Conservation (phyloP, 83 land plant species). For the Picea engelmannii region DNA sequence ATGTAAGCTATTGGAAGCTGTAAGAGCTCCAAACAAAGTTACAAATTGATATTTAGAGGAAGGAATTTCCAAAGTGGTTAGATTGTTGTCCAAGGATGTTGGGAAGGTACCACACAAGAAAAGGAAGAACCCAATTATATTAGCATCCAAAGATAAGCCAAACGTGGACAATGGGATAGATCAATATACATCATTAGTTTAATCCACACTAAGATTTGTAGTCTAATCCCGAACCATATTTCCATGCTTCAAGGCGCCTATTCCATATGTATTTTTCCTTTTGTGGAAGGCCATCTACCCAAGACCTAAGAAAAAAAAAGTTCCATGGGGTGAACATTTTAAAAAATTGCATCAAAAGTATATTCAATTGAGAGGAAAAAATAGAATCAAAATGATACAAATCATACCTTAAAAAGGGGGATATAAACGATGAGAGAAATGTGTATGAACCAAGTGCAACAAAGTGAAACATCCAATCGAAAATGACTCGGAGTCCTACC, state of each 20-base stretch:
- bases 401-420: conserved; percentile 64
- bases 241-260: conserved; percentile 83
- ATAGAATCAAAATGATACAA: neutral
- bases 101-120: neutral
- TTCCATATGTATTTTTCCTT: conserved; percentile 63
- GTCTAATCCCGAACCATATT: conserved; percentile 92
- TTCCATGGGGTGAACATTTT: neutral
- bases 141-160: neutral
- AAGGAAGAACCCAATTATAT: neutral
- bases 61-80: too few species aligned
- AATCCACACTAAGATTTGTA: conserved; percentile 27
- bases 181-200: neutral
- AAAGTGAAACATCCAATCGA: conserved; percentile 85
- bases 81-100: too few species aligned
- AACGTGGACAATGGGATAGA: too few species aligned
- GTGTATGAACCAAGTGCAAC: conserved; percentile 71
- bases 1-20: too few species aligned
- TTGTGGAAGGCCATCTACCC: conserved; percentile 46
- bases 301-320: conserved; percentile 35
- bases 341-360: neutral
- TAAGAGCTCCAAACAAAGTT: too few species aligned
- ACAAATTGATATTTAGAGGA: too few species aligned
- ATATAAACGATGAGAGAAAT: conserved; percentile 53
- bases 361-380: neutral
- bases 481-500: conserved; percentile 72